A percentile compares a stretch with the other conserved stretches of the same genome.
Evolutionary conservation across 2,329 filamentous ascomycete species (phyloP).

Genomic region (Hypocreales sp.): DNA sequence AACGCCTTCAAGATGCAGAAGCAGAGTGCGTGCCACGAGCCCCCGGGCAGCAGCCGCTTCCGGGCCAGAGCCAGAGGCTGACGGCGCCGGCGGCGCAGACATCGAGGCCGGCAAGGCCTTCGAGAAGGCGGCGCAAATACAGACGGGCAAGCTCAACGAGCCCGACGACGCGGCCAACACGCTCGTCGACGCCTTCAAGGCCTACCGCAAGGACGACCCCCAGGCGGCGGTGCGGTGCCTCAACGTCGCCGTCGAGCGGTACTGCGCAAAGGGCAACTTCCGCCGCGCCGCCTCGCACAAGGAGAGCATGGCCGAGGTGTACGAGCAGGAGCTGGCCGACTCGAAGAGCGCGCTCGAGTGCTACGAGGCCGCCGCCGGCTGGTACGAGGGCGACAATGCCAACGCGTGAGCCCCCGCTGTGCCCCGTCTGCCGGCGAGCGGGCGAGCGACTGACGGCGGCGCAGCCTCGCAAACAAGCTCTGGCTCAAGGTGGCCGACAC

Average conservation of each 20-base stretch:
- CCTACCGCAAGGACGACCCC: constrained; percentile 74
- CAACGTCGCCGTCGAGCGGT: constrained; percentile 67
- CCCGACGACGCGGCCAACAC: constrained; percentile 86
- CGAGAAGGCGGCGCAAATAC: constrained; percentile 71
- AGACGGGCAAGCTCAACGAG: constrained; percentile 70
- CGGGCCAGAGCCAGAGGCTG: not conserved
- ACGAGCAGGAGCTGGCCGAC: constrained; percentile 69
- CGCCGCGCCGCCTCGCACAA: constrained; percentile 80
- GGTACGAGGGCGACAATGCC: constrained; percentile 81
- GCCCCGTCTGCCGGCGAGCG: not conserved
- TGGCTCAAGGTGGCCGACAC: constrained; percentile 87
- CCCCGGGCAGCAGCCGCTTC: not conserved
- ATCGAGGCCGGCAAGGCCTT: constrained; percentile 78
- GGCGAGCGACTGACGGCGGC: not conserved
- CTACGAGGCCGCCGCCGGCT: constrained; percentile 74
- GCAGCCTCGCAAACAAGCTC: constrained; percentile 77
- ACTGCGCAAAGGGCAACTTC: constrained; percentile 81
- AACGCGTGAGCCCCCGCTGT: constrained; percentile 46
- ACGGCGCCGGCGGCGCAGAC: constrained; percentile 28
- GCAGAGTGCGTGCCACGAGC: constrained; percentile 42
- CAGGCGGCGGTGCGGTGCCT: constrained; percentile 71
- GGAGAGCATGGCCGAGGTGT: constrained; percentile 75
- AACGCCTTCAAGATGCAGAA: constrained; percentile 87
- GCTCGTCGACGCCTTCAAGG: constrained; percentile 83
- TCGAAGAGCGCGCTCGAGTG: constrained; percentile 62